phyloP scores from a whole-genome alignment of 257 asterid species.

The Scutellaria baicalensis region DNA sequence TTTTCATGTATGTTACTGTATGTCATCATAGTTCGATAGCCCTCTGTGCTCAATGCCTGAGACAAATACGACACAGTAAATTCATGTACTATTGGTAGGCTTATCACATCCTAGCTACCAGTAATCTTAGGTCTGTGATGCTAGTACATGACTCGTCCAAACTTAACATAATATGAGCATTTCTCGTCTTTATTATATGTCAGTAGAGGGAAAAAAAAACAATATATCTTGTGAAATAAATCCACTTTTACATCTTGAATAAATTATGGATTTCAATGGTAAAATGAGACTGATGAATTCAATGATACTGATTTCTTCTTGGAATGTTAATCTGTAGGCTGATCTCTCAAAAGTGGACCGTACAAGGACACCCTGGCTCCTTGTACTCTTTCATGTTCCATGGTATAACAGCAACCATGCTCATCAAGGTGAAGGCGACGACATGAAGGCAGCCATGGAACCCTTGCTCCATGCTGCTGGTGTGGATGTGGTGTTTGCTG shows the following conservation, averaged over 20 bases:
- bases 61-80: neutral
- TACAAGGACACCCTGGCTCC: conserved; percentile 74
- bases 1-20: neutral
- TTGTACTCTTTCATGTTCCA: conserved; percentile 83
- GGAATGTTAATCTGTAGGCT: conserved; percentile 38
- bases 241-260: too few species aligned
- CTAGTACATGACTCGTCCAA: neutral
- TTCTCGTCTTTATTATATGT: too few species aligned
- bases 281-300: too few species aligned
- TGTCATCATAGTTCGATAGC: neutral
- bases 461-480: conserved; percentile 79
- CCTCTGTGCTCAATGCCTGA: neutral
- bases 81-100: neutral
- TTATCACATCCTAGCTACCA: neutral
- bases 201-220: too few species aligned
- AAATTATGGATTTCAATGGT: too few species aligned
- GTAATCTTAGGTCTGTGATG: neutral
- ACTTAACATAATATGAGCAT: neutral
- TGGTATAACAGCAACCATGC: conserved; percentile 94
- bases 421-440: conserved; percentile 86
- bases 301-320: neutral
- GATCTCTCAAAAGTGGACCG: conserved; percentile 79
- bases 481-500: conserved; percentile 71
- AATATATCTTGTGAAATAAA: too few species aligned
- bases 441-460: conserved; percentile 82